Conservation (phyloP, 148 eudicot genomes). For the Vaccinium darrowii region DNA sequence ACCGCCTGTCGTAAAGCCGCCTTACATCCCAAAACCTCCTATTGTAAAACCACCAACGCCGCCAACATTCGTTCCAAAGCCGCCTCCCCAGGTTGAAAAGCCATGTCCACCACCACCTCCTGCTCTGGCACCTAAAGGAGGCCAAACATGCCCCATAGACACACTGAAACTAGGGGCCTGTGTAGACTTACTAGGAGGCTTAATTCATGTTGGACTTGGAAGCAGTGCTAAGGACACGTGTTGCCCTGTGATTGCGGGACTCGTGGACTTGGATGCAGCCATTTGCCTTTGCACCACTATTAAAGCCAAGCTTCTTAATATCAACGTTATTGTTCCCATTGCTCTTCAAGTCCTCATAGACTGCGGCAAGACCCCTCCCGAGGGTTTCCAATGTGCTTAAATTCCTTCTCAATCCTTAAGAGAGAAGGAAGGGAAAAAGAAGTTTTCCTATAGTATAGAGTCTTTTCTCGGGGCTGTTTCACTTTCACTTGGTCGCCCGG, state of each 20-base stretch:
- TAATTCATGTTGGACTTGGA: constrained; percentile 63
- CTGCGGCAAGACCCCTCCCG: constrained; percentile 65
- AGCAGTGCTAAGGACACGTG: constrained; percentile 46
- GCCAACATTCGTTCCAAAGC: constrained; percentile 14
- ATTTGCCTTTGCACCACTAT: constrained; percentile 71
- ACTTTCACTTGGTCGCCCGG: not conserved
- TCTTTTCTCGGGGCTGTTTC: not conserved
- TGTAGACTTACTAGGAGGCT: constrained; percentile 65
- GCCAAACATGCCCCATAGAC: constrained; percentile 64
- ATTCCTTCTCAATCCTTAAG: not conserved
- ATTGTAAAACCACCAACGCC: constrained; percentile 15
- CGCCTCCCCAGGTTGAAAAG: constrained; percentile 18
- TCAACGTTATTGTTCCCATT: constrained; percentile 53
- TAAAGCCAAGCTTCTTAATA: constrained; percentile 52
- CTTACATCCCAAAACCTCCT: constrained; percentile 29
- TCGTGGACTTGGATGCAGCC: constrained; percentile 63
- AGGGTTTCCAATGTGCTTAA: constrained; percentile 56
- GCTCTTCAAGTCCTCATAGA: constrained; percentile 59
- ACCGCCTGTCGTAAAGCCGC: constrained; percentile 33
- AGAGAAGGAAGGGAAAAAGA: not conserved
- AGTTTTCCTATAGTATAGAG: not conserved
- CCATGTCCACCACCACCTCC: constrained; percentile 31
- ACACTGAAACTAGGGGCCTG: constrained; percentile 55
- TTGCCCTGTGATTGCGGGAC: constrained; percentile 62
- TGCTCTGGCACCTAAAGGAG: not conserved